Conservation (phyloP, 768 basidiomycete species). For the Psilocybe cubensis region DNA sequence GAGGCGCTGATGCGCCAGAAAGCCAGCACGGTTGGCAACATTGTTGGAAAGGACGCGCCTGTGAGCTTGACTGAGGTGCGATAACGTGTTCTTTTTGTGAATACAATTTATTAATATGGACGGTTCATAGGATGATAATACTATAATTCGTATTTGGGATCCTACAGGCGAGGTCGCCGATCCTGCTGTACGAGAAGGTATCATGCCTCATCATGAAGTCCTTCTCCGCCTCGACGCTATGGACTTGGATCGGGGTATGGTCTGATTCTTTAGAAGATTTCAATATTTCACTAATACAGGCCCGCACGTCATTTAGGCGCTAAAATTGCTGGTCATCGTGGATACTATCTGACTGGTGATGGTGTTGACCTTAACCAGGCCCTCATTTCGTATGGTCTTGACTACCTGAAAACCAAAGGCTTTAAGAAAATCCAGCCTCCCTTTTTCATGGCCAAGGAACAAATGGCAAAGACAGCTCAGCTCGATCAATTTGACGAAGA, state of each 20-base stretch:
- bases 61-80: slow-evolving; percentile 87
- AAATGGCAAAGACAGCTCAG: slow-evolving; percentile 98
- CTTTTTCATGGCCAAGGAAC: slow-evolving; percentile 97
- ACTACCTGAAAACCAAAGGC: slow-evolving; percentile 80
- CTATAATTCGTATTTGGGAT: slow-evolving; percentile 81
- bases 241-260: slow-evolving; percentile 93
- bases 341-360: slow-evolving; percentile 94
- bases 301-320: slow-evolving; percentile 55
- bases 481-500: slow-evolving; percentile 99
- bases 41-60: slow-evolving; percentile 86
- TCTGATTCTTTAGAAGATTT: neutral
- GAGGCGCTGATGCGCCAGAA: slow-evolving; percentile 80
- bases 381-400: slow-evolving; percentile 90
- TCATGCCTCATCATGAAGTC: slow-evolving; percentile 98
- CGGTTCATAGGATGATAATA: slow-evolving; percentile 82
- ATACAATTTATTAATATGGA: neutral
- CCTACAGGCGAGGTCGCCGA: slow-evolving; percentile 76
- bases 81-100: neutral
- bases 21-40: slow-evolving; percentile 86
- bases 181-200: slow-evolving; percentile 70
- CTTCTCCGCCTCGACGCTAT: slow-evolving; percentile 92
- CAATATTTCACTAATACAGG: slow-evolving; percentile 1
- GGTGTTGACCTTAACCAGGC: slow-evolving; percentile 98
- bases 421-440: slow-evolving; percentile 97
- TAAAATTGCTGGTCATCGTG: slow-evolving; percentile 94